A percentile compares a stretch with the other conserved stretches of the same genome.
phyloP scores from a whole-genome alignment of 2,329 filamentous ascomycete genomes.

The Ustulina deusta region DNA sequence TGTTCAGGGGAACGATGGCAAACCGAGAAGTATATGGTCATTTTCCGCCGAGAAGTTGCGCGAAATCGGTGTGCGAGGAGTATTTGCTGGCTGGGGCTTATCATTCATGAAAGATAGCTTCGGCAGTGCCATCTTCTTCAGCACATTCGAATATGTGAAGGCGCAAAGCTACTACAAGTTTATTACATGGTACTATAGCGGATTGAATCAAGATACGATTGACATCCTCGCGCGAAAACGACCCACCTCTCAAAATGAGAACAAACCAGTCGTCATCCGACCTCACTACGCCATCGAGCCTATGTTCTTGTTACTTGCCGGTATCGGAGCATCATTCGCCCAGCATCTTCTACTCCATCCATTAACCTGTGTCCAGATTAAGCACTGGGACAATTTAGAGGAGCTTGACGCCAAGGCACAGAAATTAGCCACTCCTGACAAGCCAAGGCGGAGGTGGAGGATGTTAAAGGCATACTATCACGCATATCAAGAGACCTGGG shows the following conservation, averaged over 20 bases:
- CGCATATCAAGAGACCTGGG: constrained; percentile 76
- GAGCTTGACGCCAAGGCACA: constrained; percentile 73
- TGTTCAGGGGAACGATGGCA: constrained; percentile 56
- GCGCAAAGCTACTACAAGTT: constrained; percentile 79
- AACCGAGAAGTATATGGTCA: constrained; percentile 75
- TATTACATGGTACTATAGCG: constrained; percentile 76
- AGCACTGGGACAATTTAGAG: constrained; percentile 79
- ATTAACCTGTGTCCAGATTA: constrained; percentile 75
- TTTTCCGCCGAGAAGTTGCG: constrained; percentile 75
- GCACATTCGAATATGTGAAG: constrained; percentile 80
- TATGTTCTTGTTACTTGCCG: constrained; percentile 75
- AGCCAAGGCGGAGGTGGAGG: constrained; percentile 57
- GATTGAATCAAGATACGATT: constrained; percentile 64
- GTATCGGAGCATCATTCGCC: constrained; percentile 74
- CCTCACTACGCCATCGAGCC: constrained; percentile 83
- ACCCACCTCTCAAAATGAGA: constrained; percentile 49
- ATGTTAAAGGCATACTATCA: constrained; percentile 75
- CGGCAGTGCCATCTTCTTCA: constrained; percentile 79
- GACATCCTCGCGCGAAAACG: constrained; percentile 62
- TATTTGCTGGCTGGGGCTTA: constrained; percentile 79
- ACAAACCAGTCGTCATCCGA: constrained; percentile 65
- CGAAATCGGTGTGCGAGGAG: constrained; percentile 78
- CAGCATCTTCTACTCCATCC: constrained; percentile 80
- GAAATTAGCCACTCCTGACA: constrained; percentile 52
- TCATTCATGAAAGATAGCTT: constrained; percentile 77